Percentiles rank a stretch among this genome's conserved stretches.
These are phyloP conservation scores for Dichotomopilus funicola DNA, from an alignment of 2,329 filamentous ascomycete genomes.

Conservation along the genomic window DNA sequence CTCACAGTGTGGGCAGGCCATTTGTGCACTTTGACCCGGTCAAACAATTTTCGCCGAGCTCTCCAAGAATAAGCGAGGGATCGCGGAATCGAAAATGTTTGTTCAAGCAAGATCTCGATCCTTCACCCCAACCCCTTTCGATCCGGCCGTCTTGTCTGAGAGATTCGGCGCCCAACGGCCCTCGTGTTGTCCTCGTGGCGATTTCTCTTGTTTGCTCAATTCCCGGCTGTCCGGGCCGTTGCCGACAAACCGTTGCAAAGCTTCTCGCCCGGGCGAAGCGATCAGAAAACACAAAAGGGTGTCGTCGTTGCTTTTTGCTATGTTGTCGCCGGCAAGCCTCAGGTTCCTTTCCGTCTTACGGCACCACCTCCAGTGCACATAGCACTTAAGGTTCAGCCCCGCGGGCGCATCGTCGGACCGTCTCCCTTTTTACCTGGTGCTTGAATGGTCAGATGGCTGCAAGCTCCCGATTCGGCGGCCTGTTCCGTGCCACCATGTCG, in stretches of 20 bases:
- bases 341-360: too few species aligned
- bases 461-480: constrained; percentile 6
- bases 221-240: background rate
- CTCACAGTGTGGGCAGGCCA: too few species aligned
- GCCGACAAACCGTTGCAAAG: background rate
- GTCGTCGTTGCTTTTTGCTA: too few species aligned
- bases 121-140: background rate
- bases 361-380: too few species aligned
- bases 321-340: too few species aligned
- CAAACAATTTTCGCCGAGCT: too few species aligned
- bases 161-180: constrained; percentile 3
- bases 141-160: constrained; percentile 4
- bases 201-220: background rate
- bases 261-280: background rate
- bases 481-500: background rate
- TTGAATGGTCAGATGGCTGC: constrained; percentile 6
- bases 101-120: constrained; percentile 5
- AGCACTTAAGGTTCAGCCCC: background rate
- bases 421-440: background rate
- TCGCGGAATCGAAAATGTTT: background rate
- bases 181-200: background rate
- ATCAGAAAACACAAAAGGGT: background rate
- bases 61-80: too few species aligned
- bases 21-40: too few species aligned
- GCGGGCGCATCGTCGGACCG: background rate